A percentile compares a stretch with the other conserved stretches of the same genome.
Evolutionary conservation across 352 stramenopile species (phyloP).

Genomic region (Globisporangium sylvaticum): DNA sequence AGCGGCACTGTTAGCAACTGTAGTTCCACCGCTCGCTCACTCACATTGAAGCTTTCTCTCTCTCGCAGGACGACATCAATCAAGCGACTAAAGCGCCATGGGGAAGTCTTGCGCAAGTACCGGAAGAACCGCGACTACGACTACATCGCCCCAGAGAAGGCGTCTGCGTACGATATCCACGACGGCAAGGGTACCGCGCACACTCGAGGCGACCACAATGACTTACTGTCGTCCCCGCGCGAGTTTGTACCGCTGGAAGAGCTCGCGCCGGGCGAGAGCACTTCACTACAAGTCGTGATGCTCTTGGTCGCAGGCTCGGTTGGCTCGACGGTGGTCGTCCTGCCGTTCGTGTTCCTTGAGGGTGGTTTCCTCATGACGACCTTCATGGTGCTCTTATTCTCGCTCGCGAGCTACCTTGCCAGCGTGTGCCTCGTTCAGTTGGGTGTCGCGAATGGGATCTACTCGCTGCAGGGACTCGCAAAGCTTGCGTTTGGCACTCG

Average conservation of each 20-base stretch:
- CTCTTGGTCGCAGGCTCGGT: slow-evolving; percentile 32
- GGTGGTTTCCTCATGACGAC: slow-evolving; percentile 41
- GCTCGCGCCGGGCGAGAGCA: slow-evolving; percentile 32
- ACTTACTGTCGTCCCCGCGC: slow-evolving; percentile 37
- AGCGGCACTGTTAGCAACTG: neutral
- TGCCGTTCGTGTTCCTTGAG: slow-evolving; percentile 42
- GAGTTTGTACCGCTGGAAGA: slow-evolving; percentile 46
- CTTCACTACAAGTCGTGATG: slow-evolving; percentile 26
- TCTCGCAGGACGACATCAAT: neutral
- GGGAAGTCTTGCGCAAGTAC: slow-evolving; percentile 37
- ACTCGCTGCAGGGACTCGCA: slow-evolving; percentile 49
- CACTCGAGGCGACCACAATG: slow-evolving; percentile 21
- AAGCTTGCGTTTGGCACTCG: slow-evolving; percentile 35
- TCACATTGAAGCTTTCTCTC: neutral
- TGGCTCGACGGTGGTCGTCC: slow-evolving; percentile 29
- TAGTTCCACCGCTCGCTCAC: neutral
- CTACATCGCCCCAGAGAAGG: slow-evolving; percentile 16
- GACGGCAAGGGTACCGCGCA: slow-evolving; percentile 23
- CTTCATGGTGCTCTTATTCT: slow-evolving; percentile 31
- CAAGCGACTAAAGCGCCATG: slow-evolving; percentile 17
- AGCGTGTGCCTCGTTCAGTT: slow-evolving; percentile 39
- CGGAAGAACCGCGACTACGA: slow-evolving; percentile 34
- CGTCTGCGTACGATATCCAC: slow-evolving; percentile 36
- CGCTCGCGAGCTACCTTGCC: slow-evolving; percentile 22
- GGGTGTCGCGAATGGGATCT: slow-evolving; percentile 42